Conservation (phyloP, 1,284 basidiomycete species). For the Ustanciosporium gigantosporum region DNA sequence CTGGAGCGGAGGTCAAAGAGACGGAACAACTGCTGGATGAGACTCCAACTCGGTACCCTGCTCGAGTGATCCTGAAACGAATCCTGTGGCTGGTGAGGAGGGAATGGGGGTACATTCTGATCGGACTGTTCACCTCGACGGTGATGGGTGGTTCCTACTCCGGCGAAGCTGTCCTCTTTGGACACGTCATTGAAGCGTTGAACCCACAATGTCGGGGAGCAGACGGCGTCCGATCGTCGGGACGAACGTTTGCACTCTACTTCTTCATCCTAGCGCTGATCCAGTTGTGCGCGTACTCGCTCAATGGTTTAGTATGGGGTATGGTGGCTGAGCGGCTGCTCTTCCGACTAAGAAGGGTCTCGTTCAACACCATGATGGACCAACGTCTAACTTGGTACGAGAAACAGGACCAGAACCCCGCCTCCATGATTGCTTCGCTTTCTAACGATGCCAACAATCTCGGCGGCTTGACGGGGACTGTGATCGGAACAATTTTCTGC, state of each 20-base stretch:
- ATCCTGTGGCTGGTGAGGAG: conserved; percentile 26
- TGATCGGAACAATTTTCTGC: conserved; percentile 53
- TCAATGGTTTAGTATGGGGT: conserved; percentile 47
- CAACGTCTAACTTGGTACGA: conserved; percentile 46
- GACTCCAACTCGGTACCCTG: conserved; percentile 6
- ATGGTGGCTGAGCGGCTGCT: conserved; percentile 47
- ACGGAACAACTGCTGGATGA: not conserved
- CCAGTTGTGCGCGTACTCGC: conserved; percentile 44
- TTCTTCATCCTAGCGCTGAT: conserved; percentile 52
- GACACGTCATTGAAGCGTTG: conserved; percentile 52
- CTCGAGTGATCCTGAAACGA: conserved; percentile 21
- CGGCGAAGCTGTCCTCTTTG: conserved; percentile 52
- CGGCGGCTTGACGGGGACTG: conserved; percentile 45
- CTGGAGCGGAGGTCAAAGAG: not conserved
- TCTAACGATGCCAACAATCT: conserved; percentile 47
- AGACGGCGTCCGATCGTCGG: conserved; percentile 19
- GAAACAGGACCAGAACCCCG: conserved; percentile 22
- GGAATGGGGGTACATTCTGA: conserved; percentile 49
- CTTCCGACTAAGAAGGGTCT: conserved; percentile 37
- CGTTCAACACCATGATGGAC: conserved; percentile 40
- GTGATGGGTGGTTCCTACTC: conserved; percentile 52
- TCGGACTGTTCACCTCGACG: conserved; percentile 37
- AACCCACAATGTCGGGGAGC: conserved; percentile 49
- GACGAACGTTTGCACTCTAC: conserved; percentile 43
- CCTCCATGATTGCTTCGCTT: conserved; percentile 43